Percentiles rank a stretch among this genome's conserved stretches.
Conservation (phyloP, 345 rosid genomes). For the Ailanthus altissimus region DNA sequence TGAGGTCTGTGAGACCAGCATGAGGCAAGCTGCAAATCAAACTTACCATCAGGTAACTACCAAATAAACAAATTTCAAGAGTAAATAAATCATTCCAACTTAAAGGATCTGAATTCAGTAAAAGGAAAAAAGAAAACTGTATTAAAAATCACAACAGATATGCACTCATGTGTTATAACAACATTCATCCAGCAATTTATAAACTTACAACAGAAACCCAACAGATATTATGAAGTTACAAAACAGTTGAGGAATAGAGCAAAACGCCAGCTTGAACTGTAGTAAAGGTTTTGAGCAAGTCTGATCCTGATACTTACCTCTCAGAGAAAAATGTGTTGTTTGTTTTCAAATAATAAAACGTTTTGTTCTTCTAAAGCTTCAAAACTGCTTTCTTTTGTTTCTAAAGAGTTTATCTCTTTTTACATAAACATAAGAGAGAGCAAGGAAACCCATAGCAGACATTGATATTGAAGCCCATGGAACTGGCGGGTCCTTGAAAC, state of each 20-base stretch:
- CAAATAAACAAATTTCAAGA: neutral
- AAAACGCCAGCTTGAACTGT: conserved; percentile 10
- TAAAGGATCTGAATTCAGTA: neutral
- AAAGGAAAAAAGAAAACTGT: neutral
- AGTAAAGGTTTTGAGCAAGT: conserved; percentile 23
- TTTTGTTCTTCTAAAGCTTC: conserved; percentile 39
- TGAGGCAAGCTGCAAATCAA: neutral
- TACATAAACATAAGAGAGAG: conserved; percentile 51
- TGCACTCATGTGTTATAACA: neutral
- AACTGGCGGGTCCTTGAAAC: conserved; percentile 95
- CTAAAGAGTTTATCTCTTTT: conserved; percentile 70
- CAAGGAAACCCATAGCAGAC: conserved; percentile 56
- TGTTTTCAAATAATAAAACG: conserved; percentile 42
- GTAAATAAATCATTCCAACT: neutral
- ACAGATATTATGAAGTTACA: neutral
- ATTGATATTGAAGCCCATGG: conserved; percentile 75
- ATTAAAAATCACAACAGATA: neutral
- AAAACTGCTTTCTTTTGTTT: conserved; percentile 93
- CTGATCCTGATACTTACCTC: conserved; percentile 13
- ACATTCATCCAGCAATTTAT: conserved; percentile 18
- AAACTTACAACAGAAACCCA: conserved; percentile 10
- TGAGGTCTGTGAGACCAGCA: neutral
- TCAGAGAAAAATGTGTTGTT: conserved; percentile 27
- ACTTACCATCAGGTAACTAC: neutral
- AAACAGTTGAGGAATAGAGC: conserved; percentile 3